phyloP scores from a whole-genome alignment of 768 basidiomycete species.

The Mrakia gelida region DNA sequence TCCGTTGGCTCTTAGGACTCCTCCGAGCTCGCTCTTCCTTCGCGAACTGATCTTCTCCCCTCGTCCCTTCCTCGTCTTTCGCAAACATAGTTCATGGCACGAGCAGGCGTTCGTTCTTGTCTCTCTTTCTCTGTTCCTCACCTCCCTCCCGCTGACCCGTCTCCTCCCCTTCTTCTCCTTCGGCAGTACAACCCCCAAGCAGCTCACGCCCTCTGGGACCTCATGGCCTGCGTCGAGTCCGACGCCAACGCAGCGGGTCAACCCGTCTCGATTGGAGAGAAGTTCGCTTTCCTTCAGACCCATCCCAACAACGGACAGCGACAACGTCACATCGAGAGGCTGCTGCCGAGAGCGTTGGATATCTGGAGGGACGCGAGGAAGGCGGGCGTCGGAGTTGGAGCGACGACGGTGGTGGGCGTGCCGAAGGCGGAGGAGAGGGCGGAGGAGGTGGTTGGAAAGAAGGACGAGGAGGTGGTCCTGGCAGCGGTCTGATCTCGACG shows the following conservation, averaged over 20 bases:
- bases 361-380: slow-evolving; percentile 4
- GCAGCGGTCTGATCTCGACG: no score
- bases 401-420: no score
- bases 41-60: no score
- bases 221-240: slow-evolving; percentile 48
- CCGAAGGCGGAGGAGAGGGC: no score
- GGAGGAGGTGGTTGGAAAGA: no score
- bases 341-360: slow-evolving; percentile 3
- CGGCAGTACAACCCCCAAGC: slow-evolving; percentile 46
- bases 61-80: not conserved
- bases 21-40: no score
- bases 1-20: no score
- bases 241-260: slow-evolving; percentile 40
- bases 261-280: slow-evolving; percentile 42
- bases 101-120: slow-evolving; percentile 40
- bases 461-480: no score
- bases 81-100: slow-evolving; percentile 46
- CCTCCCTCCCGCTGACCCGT: not conserved
- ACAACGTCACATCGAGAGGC: slow-evolving; percentile 31
- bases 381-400: no score
- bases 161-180: not conserved
- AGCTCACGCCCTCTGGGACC: slow-evolving; percentile 48
- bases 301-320: slow-evolving; percentile 49
- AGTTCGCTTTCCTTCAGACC: slow-evolving; percentile 46
- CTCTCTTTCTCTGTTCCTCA: not conserved